Conservation (phyloP, 176 grass and related monocot genomes). For the Eragrostis nindensis region DNA sequence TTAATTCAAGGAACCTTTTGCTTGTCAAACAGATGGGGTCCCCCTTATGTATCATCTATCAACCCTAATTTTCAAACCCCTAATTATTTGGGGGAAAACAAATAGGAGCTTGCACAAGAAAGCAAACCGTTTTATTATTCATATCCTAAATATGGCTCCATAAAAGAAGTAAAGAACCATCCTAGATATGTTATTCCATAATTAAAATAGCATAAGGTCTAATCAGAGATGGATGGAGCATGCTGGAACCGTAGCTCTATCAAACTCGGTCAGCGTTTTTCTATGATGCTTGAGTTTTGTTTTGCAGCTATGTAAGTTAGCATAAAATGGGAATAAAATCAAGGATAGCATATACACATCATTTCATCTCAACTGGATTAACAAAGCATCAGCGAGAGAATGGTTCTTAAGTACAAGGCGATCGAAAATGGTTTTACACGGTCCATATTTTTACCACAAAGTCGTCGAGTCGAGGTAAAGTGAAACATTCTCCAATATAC, state of each 20-base stretch:
- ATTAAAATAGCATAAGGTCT: background rate
- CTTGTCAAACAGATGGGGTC: constrained; percentile 12
- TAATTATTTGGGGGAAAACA: background rate
- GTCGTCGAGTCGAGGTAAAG: background rate
- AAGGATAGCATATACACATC: background rate
- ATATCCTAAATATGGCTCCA: background rate
- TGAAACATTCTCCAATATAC: background rate
- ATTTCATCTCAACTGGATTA: too few species aligned
- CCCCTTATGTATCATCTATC: constrained; percentile 1
- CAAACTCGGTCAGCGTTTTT: background rate
- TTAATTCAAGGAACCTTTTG: constrained; percentile 8
- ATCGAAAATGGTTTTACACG: background rate
- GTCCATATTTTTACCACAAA: background rate
- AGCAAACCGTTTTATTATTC: background rate
- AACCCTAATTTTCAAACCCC: constrained; percentile 26
- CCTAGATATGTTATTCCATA: background rate
- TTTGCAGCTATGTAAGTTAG: too few species aligned
- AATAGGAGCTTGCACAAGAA: background rate
- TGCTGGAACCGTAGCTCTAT: background rate
- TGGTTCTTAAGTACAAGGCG: background rate
- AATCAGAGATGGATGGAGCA: background rate
- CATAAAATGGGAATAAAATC: background rate
- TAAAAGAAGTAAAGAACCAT: background rate
- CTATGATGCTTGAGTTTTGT: background rate
- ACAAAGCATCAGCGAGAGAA: too few species aligned